phyloP scores from a whole-genome alignment of 176 grass and related monocot genomes.

The Ananas comosus region DNA sequence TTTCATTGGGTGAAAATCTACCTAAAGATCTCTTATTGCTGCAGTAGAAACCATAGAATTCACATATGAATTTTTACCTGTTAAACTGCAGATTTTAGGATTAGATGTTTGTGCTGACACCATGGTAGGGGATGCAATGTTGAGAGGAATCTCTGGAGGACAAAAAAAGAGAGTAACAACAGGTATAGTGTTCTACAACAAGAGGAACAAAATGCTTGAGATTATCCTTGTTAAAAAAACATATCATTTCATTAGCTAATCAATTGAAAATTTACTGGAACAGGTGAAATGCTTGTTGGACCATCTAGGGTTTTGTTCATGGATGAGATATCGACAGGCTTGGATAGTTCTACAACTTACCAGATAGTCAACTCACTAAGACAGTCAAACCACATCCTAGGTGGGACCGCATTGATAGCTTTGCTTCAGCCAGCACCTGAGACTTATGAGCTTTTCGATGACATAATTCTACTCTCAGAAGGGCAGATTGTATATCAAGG shows the following conservation, averaged over 20 bases:
- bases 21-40: no score
- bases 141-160: constrained; percentile 26
- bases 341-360: constrained; percentile 30
- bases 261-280: background rate
- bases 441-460: constrained; percentile 26
- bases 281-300: constrained; percentile 23
- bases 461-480: constrained; percentile 26
- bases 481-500: constrained; percentile 29
- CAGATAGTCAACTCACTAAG: constrained; percentile 26
- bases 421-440: constrained; percentile 27
- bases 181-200: background rate
- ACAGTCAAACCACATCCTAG: constrained; percentile 12
- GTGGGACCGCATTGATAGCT: constrained; percentile 17
- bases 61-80: no score
- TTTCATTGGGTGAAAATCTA: no score
- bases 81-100: constrained; percentile 12
- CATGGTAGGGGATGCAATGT: constrained; percentile 18
- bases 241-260: background rate
- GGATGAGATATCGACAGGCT: constrained; percentile 24
- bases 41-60: no score
- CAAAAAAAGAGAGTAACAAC: constrained; percentile 23
- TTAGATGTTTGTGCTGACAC: constrained; percentile 16
- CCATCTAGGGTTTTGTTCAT: constrained; percentile 11
- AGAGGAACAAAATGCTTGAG: background rate
- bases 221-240: background rate